These are phyloP conservation scores for Euptelea pleiosperma DNA, from an alignment of 164 flowering plant species.

Conservation along the genomic window DNA sequence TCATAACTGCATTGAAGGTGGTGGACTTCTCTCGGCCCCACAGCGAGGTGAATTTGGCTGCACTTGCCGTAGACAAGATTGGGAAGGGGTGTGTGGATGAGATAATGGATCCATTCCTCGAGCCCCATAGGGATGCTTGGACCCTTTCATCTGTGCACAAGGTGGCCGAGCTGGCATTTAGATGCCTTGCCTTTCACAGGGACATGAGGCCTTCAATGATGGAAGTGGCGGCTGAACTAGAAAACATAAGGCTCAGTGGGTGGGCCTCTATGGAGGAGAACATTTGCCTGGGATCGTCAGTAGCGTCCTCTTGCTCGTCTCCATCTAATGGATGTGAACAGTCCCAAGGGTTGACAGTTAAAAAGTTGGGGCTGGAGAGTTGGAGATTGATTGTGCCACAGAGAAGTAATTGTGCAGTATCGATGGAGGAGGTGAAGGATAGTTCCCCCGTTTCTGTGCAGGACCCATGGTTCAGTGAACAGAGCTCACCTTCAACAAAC, in stretches of 20 bases:
- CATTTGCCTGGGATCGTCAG: constrained; percentile 20
- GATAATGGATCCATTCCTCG: constrained; percentile 69
- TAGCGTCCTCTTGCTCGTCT: constrained; percentile 32
- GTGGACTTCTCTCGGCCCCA: constrained; percentile 67
- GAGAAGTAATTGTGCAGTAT: constrained; percentile 7
- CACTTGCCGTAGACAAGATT: constrained; percentile 63
- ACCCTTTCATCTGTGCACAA: constrained; percentile 48
- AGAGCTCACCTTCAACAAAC: constrained; percentile 61
- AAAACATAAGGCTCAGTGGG: constrained; percentile 42
- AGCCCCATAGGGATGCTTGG: constrained; percentile 47
- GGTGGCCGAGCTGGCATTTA: constrained; percentile 83
- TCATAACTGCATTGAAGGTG: constrained; percentile 65
- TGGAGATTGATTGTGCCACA: constrained; percentile 13
- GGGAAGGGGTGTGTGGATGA: constrained; percentile 63
- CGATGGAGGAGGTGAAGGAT: constrained; percentile 29
- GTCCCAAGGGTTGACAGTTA: constrained; percentile 16
- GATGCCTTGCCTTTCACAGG: constrained; percentile 79
- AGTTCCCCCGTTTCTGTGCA: constrained; percentile 48
- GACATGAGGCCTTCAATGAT: constrained; percentile 91
- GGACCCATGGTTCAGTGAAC: constrained; percentile 53
- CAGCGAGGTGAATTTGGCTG: constrained; percentile 73
- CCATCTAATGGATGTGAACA: constrained; percentile 37
- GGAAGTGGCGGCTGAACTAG: constrained; percentile 80
- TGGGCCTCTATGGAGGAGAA: constrained; percentile 32
- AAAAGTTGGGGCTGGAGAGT: constrained; percentile 22